Base-by-base conservation (phyloP, 495 filamentous ascomycete species). In the Hyaloscypha variabilis region DNA sequence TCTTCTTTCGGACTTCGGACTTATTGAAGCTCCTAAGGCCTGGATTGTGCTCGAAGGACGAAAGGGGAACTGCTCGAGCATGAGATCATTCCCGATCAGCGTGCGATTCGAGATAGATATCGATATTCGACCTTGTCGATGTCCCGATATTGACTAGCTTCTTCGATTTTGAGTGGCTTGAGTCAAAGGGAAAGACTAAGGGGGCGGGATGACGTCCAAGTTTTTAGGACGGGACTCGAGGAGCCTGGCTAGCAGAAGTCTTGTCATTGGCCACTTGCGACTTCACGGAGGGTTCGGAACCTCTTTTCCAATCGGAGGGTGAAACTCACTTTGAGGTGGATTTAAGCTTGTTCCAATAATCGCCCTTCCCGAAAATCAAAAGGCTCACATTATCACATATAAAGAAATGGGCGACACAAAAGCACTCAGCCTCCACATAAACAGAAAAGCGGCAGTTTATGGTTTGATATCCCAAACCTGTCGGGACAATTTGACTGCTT, bases 1-100 rank as follows among this genome's bases (percentile, higher is more conserved):
- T 11, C 13, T 17, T 11, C 13, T 46, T 46, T 46, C 39, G 39
- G 39, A 10, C 39, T 46, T 46, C 39, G 39, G 39, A 46, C 39
- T 4, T 46, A 2, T 46, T 46, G 39, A 42, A 3, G 17, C 17
- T 46, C 6, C 39, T 46, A 46, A 17, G 13, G 39, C 13, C 39
- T 46, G 17, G 39, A 46, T 14, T 46, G 17, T 17, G 39, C 39
- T 17, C 39, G 39, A 3, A 46, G 17, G 6, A 17, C 4, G 11
- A 10, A 1, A 46, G 19, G 17, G 13, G 17, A 19, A 46, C 11
- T 46, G 14, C 39, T 14, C 14, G 39, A 10, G 21, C 26, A 54
- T 54, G 51, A 54, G 51, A 54, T 54, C 51, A 54, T 25, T 25
- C 51, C 11, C 39, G 39, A 46, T 46, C 39, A 46, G 39, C 39